phyloP scores from a whole-genome alignment of 108 stramenopile species.

The Skeletonema grethae region DNA sequence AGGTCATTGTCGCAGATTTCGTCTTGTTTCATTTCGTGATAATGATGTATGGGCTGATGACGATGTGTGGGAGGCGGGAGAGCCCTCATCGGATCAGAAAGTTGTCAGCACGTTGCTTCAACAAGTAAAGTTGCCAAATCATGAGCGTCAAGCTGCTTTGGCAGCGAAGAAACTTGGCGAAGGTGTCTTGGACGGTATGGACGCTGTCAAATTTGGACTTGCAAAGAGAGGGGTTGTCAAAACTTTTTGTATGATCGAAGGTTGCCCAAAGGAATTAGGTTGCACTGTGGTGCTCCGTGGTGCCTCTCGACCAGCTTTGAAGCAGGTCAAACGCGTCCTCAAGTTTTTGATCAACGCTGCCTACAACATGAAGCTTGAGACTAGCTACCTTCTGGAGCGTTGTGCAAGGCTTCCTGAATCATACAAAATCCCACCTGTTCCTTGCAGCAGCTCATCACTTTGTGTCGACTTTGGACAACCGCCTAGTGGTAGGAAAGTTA shows the following conservation, averaged over 20 bases:
- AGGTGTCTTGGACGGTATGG: conserved; percentile 74
- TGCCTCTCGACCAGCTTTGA: conserved; percentile 73
- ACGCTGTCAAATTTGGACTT: conserved; percentile 77
- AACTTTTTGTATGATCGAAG: conserved; percentile 86
- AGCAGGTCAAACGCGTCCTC: conserved; percentile 88
- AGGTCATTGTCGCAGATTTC: conserved; percentile 74
- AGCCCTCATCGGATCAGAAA: conserved; percentile 30
- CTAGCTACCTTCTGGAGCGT: conserved; percentile 87
- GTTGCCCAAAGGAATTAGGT: conserved; percentile 89
- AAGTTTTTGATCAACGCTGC: conserved; percentile 85
- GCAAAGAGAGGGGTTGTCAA: conserved; percentile 85
- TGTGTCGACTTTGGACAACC: conserved; percentile 82
- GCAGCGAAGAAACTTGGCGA: conserved; percentile 83
- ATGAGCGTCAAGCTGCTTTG: conserved; percentile 75
- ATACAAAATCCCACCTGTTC: conserved; percentile 47
- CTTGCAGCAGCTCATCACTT: conserved; percentile 68
- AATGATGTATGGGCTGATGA: conserved; percentile 76
- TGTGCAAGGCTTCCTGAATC: conserved; percentile 67
- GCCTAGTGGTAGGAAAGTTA: conserved; percentile 65
- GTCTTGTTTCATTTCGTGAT: conserved; percentile 86
- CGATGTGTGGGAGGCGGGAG: conserved; percentile 3
- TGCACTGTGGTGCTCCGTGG: conserved; percentile 92
- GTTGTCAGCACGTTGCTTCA: conserved; percentile 52
- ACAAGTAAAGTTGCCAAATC: conserved; percentile 54
- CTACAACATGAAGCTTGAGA: conserved; percentile 95